Conservation (phyloP, 768 basidiomycete genomes). For the Sporobolomyces phaffii region DNA sequence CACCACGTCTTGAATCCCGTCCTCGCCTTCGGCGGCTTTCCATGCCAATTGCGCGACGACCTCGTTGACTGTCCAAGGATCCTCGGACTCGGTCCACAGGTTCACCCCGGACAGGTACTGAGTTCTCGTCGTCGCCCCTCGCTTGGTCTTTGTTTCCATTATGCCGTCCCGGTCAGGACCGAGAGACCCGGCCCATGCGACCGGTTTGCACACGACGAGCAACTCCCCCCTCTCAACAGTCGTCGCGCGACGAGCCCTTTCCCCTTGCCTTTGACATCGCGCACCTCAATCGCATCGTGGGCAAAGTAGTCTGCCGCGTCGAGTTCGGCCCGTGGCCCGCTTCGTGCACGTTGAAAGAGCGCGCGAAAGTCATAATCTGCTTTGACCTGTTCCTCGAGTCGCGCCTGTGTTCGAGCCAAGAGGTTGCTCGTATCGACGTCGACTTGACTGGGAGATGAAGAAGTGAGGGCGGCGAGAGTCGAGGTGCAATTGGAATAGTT, state of each 20-base stretch:
- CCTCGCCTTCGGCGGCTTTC: slow-evolving; percentile 39
- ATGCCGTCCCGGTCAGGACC: background rate
- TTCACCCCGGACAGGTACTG: slow-evolving; percentile 48
- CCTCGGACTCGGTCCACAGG: slow-evolving; percentile 12
- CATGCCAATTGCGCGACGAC: slow-evolving; percentile 13
- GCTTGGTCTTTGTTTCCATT: slow-evolving; percentile 44
- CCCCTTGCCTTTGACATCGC: slow-evolving; percentile 65
- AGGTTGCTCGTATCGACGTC: background rate
- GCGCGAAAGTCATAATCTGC: background rate
- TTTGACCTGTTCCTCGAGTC: background rate
- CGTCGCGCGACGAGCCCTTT: slow-evolving; percentile 74
- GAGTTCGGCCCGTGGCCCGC: slow-evolving; percentile 48
- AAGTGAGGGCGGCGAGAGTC: slow-evolving; percentile 24
- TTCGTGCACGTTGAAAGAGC: background rate
- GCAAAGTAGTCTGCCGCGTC: slow-evolving; percentile 28
- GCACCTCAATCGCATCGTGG: slow-evolving; percentile 56
- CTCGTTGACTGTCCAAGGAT: slow-evolving; percentile 15
- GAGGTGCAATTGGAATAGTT: slow-evolving; percentile 34
- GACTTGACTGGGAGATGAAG: background rate
- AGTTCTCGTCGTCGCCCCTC: background rate
- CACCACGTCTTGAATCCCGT: slow-evolving; percentile 42
- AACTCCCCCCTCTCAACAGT: slow-evolving; percentile 63
- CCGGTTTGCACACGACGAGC: slow-evolving; percentile 67
- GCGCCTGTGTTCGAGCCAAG: background rate
- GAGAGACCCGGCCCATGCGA: slow-evolving; percentile 19